Percentiles rank a stretch among this genome's conserved stretches.
phyloP scores from a whole-genome alignment of 306 rosid genomes.

The Quercus mongolica region DNA sequence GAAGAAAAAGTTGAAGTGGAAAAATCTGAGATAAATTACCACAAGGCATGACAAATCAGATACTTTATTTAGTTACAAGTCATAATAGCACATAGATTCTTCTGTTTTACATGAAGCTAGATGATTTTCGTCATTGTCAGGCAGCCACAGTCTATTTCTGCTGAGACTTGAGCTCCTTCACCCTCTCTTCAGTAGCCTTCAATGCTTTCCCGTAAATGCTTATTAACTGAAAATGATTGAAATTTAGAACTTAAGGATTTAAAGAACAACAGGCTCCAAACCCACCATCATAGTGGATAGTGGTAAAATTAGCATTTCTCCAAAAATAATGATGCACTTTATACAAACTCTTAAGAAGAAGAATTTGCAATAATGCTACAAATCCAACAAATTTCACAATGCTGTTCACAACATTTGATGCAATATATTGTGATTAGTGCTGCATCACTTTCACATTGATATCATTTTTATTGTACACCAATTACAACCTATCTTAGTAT shows the following conservation, averaged over 20 bases:
- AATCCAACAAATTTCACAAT: too few species aligned
- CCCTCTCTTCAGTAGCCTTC: constrained; percentile 67
- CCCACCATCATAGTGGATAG: background rate
- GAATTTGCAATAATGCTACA: background rate
- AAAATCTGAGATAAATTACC: background rate
- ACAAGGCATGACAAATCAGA: background rate
- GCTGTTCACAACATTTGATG: too few species aligned
- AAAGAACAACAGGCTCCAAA: background rate
- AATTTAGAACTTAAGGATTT: background rate
- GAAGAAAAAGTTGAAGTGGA: background rate
- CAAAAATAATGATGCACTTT: background rate
- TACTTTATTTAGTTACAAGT: background rate
- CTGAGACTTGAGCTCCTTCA: constrained; percentile 77
- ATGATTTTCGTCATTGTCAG: constrained; percentile 13
- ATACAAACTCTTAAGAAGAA: background rate
- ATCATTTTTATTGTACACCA: too few species aligned
- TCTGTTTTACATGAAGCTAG: constrained; percentile 5
- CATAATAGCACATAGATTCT: constrained; percentile 1
- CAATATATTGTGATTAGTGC: too few species aligned
- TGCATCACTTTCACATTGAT: too few species aligned
- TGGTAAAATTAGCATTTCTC: background rate
- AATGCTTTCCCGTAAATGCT: constrained; percentile 75
- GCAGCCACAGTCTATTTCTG: constrained; percentile 36
- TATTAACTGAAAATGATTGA: constrained; percentile 52
- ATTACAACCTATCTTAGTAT: too few species aligned